These are phyloP conservation scores for Fusarium haematococcum DNA, from an alignment of 2,329 filamentous ascomycete species.

Conservation along the genomic window DNA sequence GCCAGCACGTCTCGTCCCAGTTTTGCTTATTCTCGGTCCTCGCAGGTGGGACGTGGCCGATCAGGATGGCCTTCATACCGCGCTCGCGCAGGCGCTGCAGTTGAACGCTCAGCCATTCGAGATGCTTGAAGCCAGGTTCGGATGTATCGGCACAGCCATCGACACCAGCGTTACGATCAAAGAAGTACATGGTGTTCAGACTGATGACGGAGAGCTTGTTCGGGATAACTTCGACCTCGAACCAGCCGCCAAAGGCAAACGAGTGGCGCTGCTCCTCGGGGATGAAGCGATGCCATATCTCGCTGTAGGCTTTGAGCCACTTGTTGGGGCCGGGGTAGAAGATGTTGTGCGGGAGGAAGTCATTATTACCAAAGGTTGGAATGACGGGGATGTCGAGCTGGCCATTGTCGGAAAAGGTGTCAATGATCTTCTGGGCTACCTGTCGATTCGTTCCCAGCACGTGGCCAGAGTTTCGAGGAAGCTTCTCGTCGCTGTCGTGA, in stretches of 20 bases:
- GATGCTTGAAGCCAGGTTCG: constrained; percentile 92
- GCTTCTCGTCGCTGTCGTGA: constrained; percentile 86
- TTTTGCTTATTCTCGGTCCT: constrained; percentile 84
- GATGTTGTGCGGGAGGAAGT: constrained; percentile 97
- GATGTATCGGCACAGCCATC: constrained; percentile 84
- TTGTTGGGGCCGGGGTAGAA: constrained; percentile 86
- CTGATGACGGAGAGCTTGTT: constrained; percentile 89
- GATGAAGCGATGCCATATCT: constrained; percentile 88
- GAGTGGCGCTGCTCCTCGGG: constrained; percentile 92
- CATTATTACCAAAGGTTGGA: constrained; percentile 95
- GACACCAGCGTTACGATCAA: constrained; percentile 90
- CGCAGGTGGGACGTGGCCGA: constrained; percentile 93
- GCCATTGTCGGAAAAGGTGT: constrained; percentile 75
- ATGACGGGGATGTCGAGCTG: constrained; percentile 80
- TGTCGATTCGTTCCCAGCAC: constrained; percentile 82
- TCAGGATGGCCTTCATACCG: constrained; percentile 93
- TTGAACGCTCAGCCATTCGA: constrained; percentile 95
- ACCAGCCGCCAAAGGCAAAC: constrained; percentile 95
- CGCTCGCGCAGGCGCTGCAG: constrained; percentile 84
- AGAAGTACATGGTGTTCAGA: constrained; percentile 97
- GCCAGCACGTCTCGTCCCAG: constrained; percentile 99
- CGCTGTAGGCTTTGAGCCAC: constrained; percentile 82
- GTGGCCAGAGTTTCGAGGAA: constrained; percentile 80
- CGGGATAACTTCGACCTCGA: constrained; percentile 91
- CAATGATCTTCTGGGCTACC: constrained; percentile 80